Base-by-base conservation (phyloP, 768 basidiomycete genomes). In the Neoboletus brunneissimus region DNA sequence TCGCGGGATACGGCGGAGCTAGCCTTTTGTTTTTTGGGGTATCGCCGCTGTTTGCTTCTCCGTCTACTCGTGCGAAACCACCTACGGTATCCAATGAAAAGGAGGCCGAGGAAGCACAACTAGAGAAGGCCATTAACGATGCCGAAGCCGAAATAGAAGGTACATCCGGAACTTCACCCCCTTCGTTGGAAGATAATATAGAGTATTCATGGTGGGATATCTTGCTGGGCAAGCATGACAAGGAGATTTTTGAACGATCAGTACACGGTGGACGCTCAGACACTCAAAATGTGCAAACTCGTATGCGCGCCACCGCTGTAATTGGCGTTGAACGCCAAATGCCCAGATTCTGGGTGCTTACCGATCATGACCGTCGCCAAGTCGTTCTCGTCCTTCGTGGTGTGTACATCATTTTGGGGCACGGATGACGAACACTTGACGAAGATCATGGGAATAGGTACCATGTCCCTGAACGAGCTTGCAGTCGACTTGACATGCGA, bases 401-500 rank as follows among this genome's bases (percentile, higher is more conserved):
- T 81, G 42, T 31, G 72, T 64, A 43, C 32, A 31, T 54, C 56
- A 48, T 37, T 37, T 20, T 27, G n/a, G 2, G 2, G 13, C n/a
- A 12, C 38, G 20, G 46, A 22, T 46, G 23, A 58, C 12, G 46
- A 48, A 37, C 23, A 37, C 20, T 20, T 57, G 53, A 64, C 50
- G 34, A 48, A 48, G 42, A 2, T 43, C 48, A 34, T 32, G 54
- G 23, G 43, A 52, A 53, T 45, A 84, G 86, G 91, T 13, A 94
- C 91, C 3, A 89, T 92, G 89, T 88, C 87, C 3, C 75, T 94
- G 42, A 93, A 93, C 63, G 91, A 93, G 71, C 81, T 93, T 5
- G 91, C 90, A 16, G 89, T 89, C 11, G 90, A 93, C 72, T 77
- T 93, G 47, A 89, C 90, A 0, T 93, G 91, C 70, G 87, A 91